Evolutionary conservation across 306 rosid species (phyloP).

Genomic region (Purshia tridentata): DNA sequence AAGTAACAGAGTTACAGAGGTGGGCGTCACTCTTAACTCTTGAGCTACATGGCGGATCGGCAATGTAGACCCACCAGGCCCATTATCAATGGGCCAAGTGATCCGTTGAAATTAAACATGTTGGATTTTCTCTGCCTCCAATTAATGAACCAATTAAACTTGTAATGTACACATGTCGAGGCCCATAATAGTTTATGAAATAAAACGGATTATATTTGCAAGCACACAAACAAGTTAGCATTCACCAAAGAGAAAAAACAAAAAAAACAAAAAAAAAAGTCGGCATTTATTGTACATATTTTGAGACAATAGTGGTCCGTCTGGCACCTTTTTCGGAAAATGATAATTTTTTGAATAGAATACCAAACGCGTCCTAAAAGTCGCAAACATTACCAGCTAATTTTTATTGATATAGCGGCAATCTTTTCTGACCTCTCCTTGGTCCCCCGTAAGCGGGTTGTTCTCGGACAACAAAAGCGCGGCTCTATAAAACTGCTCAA

Average conservation of each 20-base stretch:
- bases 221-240: not conserved
- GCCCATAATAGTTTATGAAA: not conserved
- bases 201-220: not conserved
- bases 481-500: constrained; percentile 68
- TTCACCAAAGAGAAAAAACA: not conserved
- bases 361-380: not conserved
- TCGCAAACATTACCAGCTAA: not conserved
- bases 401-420: constrained; percentile 58
- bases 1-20: too few relatives aligned
- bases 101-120: too few relatives aligned
- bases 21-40: too few relatives aligned
- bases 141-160: not conserved
- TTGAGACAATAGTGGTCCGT: too few relatives aligned
- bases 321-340: too few relatives aligned
- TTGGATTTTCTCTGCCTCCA: too few relatives aligned
- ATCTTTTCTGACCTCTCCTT: constrained; percentile 78
- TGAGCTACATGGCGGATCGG: too few relatives aligned
- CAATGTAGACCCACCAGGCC: too few relatives aligned
- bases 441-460: constrained; percentile 52
- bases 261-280: constrained; percentile 3
- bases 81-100: too few relatives aligned
- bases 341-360: too few relatives aligned
- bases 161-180: not conserved
- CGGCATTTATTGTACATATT: too few relatives aligned
- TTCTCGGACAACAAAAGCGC: constrained; percentile 54